phyloP scores from a whole-genome alignment of 2,329 filamentous ascomycete species.

The Pochonia chlamydosporia region DNA sequence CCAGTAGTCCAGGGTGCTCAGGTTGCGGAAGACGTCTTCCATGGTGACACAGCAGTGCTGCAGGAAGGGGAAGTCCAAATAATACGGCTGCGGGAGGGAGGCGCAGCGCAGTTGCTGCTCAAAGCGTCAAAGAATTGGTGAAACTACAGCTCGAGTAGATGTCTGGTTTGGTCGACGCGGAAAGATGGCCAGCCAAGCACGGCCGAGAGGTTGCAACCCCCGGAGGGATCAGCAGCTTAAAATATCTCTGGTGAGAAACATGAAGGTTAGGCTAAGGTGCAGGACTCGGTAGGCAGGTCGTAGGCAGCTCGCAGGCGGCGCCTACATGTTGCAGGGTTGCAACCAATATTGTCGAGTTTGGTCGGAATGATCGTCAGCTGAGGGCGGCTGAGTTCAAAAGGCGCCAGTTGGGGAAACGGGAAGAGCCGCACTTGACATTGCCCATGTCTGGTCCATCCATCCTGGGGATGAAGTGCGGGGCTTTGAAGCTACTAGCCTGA shows the following conservation, averaged over 20 bases:
- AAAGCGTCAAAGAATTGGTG: not conserved
- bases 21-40: constrained; percentile 27
- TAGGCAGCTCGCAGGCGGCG: not conserved
- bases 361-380: too few relatives aligned
- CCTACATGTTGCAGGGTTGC: too few relatives aligned
- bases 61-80: not conserved
- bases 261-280: not conserved
- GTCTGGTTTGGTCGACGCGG: not conserved
- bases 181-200: not conserved
- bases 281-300: not conserved
- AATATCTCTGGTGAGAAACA: not conserved
- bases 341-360: too few relatives aligned
- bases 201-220: not conserved
- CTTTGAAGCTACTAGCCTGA: too few relatives aligned
- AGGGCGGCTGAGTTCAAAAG: too few relatives aligned
- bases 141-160: not conserved
- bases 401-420: not conserved
- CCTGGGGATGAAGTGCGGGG: too few relatives aligned
- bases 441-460: too few relatives aligned
- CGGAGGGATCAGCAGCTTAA: not conserved
- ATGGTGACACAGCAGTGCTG: constrained; percentile 10
- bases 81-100: not conserved
- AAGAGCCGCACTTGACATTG: too few relatives aligned
- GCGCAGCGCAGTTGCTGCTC: not conserved
- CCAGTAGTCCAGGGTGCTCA: constrained; percentile 19